Evolutionary conservation across 257 asterid species (phyloP).

Genomic region (Primulina tabacum): DNA sequence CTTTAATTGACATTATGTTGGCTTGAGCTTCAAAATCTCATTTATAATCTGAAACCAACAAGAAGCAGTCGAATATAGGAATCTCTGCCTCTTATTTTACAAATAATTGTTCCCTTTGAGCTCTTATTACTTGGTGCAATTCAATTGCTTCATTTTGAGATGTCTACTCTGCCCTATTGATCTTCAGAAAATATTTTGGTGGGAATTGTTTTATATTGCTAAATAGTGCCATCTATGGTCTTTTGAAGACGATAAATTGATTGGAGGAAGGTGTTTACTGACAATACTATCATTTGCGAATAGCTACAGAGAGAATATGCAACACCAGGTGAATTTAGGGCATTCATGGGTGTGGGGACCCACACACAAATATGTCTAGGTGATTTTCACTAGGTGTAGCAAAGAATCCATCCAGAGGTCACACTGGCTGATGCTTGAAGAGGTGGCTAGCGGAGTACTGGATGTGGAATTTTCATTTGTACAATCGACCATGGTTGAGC

Average conservation of each 20-base stretch:
- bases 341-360: no score
- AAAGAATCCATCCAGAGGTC: constrained; percentile 43
- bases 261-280: neutral
- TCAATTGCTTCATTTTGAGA: neutral
- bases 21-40: neutral
- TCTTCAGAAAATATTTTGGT: no score
- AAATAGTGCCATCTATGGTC: neutral
- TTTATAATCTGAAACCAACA: neutral
- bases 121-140: neutral
- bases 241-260: neutral
- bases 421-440: constrained; percentile 75
- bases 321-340: no score
- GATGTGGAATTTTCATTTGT: constrained; percentile 19
- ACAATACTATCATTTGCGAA: constrained; percentile 10
- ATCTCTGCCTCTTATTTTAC: no score
- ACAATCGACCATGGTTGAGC: constrained; percentile 53
- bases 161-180: neutral
- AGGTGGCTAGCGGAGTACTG: constrained; percentile 1
- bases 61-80: neutral
- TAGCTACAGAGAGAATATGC: constrained; percentile 42
- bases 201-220: neutral
- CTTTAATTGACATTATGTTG: neutral
- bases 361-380: no score
- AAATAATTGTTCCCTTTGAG: neutral
- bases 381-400: no score